phyloP scores from a whole-genome alignment of 495 filamentous ascomycete species.

The Chaetomium fimeti region DNA sequence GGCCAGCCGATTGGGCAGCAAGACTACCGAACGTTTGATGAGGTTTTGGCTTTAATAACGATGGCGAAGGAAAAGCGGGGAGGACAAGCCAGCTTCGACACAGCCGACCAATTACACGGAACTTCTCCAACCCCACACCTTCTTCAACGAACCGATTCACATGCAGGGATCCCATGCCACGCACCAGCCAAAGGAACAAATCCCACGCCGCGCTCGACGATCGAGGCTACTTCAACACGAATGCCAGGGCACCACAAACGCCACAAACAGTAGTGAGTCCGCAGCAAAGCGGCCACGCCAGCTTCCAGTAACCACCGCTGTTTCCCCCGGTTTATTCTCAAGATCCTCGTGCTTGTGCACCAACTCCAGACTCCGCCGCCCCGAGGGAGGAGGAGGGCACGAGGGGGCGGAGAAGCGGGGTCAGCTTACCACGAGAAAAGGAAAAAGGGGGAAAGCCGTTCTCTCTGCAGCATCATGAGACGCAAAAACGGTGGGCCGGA shows the following conservation, averaged over 20 bases:
- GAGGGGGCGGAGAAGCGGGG: conserved; percentile 15
- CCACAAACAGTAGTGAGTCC: neutral
- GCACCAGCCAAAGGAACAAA: conserved; percentile 11
- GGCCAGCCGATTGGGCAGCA: neutral
- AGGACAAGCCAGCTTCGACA: neutral
- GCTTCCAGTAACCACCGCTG: neutral
- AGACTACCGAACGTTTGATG: conserved; percentile 8
- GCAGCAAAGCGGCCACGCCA: conserved; percentile 5
- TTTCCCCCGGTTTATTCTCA: neutral
- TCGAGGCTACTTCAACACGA: conserved; percentile 1
- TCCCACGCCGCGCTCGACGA: conserved; percentile 22
- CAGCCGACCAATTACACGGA: conserved; percentile 17
- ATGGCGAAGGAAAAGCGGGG: conserved; percentile 5
- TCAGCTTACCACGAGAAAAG: neutral
- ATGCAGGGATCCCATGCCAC: conserved; percentile 19
- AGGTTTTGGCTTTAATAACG: conserved; percentile 14
- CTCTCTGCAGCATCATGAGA: neutral
- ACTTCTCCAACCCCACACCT: conserved; percentile 21
- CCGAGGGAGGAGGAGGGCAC: conserved; percentile 13
- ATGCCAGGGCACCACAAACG: neutral
- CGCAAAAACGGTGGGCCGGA: neutral
- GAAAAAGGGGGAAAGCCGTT: neutral
- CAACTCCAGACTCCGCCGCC: neutral
- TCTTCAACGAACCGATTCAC: conserved; percentile 6
- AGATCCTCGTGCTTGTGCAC: neutral